Percentiles rank a stretch among this genome's conserved stretches.
phyloP scores from a whole-genome alignment of 2,329 filamentous ascomycete genomes.

The Fusarium decemcellulare region DNA sequence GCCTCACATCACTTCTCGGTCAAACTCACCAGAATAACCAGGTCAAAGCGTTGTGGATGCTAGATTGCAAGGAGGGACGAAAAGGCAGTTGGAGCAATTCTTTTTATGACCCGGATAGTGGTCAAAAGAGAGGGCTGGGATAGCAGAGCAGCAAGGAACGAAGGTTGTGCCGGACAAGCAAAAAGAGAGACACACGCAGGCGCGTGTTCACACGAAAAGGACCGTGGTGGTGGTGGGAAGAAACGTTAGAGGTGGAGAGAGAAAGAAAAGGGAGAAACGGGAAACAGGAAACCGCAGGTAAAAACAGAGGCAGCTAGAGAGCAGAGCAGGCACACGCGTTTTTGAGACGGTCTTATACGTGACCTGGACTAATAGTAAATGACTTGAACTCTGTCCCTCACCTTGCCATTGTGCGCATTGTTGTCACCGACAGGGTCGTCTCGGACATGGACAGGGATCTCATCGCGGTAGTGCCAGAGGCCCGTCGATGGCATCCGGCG shows the following conservation, averaged over 20 bases:
- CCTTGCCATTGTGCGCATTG: conserved; percentile 26
- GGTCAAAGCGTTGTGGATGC: background rate
- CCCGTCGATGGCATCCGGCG: conserved; percentile 30
- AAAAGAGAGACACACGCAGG: conserved; percentile 40
- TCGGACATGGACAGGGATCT: conserved; percentile 36
- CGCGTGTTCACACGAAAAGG: conserved; percentile 46
- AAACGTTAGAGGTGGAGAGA: conserved; percentile 19
- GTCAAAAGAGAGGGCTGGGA: conserved; percentile 29
- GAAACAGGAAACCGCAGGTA: conserved; percentile 10
- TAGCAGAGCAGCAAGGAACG: conserved; percentile 24
- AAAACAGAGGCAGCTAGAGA: background rate
- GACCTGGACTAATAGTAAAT: conserved; percentile 18
- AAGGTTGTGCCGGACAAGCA: conserved; percentile 35
- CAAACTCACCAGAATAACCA: conserved; percentile 32
- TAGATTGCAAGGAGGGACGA: background rate
- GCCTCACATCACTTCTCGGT: conserved; percentile 8
- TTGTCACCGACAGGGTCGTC: conserved; percentile 14
- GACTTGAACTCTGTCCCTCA: conserved; percentile 18
- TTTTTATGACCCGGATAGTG: conserved; percentile 1
- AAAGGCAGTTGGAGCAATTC: conserved; percentile 9
- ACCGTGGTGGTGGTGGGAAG: conserved; percentile 21
- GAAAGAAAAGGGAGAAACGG: conserved; percentile 15
- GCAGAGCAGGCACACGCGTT: conserved; percentile 20
- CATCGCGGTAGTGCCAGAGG: conserved; percentile 23
- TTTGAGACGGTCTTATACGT: conserved; percentile 39